Conservation (phyloP, 192 early-diverging fungal species). For the Entomortierella chlamydospora region DNA sequence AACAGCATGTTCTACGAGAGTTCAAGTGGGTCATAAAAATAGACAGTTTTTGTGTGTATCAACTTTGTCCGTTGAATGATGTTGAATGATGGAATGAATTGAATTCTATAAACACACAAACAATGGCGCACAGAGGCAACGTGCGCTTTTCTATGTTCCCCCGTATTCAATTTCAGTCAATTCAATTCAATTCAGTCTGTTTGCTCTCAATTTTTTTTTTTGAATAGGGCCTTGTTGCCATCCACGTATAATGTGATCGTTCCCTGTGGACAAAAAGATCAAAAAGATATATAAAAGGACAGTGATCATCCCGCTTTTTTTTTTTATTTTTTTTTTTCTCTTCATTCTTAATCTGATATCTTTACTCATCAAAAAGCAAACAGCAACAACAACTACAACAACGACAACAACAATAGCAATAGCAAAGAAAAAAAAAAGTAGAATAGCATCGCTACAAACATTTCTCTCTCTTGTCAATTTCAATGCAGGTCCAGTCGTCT, state of each 20-base stretch:
- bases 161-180: not conserved
- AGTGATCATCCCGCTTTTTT: not conserved
- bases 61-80: no score
- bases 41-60: no score
- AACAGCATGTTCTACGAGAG: no score
- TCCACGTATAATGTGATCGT: no score
- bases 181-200: no score
- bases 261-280: no score
- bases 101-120: not conserved
- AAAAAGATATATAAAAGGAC: constrained; percentile 19
- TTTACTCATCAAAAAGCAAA: not conserved
- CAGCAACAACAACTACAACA: no score
- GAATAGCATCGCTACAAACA: not conserved
- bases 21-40: constrained; percentile 6
- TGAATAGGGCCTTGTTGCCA: no score
- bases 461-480: not conserved
- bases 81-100: not conserved
- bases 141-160: constrained; percentile 5
- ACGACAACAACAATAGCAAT: not conserved
- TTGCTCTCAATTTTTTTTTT: not conserved
- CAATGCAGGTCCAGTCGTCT: constrained; percentile 44
- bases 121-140: constrained; percentile 20
- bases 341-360: constrained; percentile 10
- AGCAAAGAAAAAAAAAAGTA: not conserved
- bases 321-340: constrained; percentile 12